Conservation (phyloP, 2,329 filamentous ascomycete genomes). For the Xylaria sp. region DNA sequence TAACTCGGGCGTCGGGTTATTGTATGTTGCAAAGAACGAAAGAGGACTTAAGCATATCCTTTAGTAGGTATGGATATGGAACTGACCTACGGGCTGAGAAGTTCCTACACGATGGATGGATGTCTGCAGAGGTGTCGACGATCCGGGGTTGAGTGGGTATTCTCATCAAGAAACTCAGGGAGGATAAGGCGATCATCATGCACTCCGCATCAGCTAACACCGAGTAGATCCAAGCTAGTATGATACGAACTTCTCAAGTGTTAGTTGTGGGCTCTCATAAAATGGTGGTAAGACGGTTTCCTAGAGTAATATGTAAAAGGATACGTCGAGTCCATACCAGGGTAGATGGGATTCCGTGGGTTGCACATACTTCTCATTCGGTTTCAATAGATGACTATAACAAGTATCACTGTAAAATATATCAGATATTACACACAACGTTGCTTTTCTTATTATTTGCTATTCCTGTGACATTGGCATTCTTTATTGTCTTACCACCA, state of each 20-base stretch:
- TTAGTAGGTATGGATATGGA: neutral
- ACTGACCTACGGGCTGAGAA: neutral
- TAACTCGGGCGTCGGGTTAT: too few species aligned
- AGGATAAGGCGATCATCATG: neutral
- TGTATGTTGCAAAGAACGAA: too few species aligned
- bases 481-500: conserved; percentile 1
- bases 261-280: too few species aligned
- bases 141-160: neutral
- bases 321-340: too few species aligned
- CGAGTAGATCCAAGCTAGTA: too few species aligned
- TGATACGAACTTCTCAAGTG: too few species aligned
- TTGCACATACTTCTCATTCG: too few species aligned
- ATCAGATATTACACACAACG: neutral
- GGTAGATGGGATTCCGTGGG: neutral
- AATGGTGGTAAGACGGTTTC: too few species aligned
- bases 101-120: neutral
- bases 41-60: too few species aligned
- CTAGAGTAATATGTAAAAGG: too few species aligned
- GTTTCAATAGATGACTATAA: neutral
- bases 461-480: neutral
- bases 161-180: neutral
- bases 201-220: neutral
- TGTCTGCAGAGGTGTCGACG: neutral
- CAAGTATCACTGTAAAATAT: neutral
- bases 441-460: neutral